Conservation (phyloP, 2,329 filamentous ascomycete genomes). For the Xylaria multiplex region DNA sequence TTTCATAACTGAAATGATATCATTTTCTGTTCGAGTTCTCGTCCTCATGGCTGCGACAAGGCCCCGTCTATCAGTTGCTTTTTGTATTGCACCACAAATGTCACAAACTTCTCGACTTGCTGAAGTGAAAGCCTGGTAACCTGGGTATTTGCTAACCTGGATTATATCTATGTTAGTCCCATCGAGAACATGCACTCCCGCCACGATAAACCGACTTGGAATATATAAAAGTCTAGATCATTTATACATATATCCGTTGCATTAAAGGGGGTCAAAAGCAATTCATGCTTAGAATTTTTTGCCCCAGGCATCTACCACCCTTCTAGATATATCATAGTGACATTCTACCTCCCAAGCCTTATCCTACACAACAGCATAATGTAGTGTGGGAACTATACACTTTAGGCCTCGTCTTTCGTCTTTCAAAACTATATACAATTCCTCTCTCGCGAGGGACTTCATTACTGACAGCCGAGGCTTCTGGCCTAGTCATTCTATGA, state of each 20-base stretch:
- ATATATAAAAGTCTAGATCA: neutral
- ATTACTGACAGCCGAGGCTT: slow-evolving; percentile 27
- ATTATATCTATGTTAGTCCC: no score
- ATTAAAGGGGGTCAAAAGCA: neutral
- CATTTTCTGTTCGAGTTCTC: neutral
- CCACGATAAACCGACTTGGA: neutral
- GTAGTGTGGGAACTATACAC: neutral
- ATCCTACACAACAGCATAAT: neutral
- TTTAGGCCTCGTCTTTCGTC: neutral
- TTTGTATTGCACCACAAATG: neutral
- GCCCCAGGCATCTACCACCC: neutral
- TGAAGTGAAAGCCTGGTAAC: no score
- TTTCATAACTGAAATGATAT: slow-evolving; percentile 22
- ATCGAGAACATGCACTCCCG: neutral
- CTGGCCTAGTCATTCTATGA: slow-evolving; percentile 24
- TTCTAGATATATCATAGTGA: neutral
- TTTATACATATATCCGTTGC: neutral
- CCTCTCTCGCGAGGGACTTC: slow-evolving; percentile 4
- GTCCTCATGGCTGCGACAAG: neutral
- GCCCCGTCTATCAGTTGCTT: neutral
- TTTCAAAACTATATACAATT: slow-evolving; percentile 26
- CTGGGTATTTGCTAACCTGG: no score
- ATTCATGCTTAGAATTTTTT: neutral
- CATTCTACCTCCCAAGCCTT: neutral
- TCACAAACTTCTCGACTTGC: neutral